Evolutionary conservation across 352 stramenopile genomes (phyloP).

Genomic region (Globisporangium takayamanum): DNA sequence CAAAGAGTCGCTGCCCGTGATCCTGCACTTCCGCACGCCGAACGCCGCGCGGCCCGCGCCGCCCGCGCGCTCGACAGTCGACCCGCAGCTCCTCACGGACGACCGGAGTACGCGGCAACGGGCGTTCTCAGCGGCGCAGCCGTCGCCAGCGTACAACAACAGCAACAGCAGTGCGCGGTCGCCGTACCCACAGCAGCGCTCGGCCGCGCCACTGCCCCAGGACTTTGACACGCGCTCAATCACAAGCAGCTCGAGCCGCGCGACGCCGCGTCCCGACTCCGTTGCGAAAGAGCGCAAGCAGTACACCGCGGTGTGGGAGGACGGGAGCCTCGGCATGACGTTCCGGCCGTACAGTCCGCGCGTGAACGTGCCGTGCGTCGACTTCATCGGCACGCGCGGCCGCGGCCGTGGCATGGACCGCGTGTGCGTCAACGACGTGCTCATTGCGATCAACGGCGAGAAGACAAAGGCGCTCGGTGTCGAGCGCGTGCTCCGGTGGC

Average conservation of each 20-base stretch:
- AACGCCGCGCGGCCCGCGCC: conserved; percentile 9
- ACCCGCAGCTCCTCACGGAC: conserved; percentile 10
- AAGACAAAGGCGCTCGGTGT: conserved; percentile 70
- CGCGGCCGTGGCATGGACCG: conserved; percentile 64
- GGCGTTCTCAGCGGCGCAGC: neutral
- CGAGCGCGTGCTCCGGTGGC: conserved; percentile 69
- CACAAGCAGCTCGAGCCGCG: conserved; percentile 19
- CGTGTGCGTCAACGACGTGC: conserved; percentile 75
- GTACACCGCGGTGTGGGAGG: conserved; percentile 71
- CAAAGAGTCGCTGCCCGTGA: conserved; percentile 64
- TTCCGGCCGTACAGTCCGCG: conserved; percentile 62
- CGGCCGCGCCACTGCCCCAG: neutral
- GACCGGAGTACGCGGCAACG: conserved; percentile 1
- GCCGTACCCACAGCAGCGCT: neutral
- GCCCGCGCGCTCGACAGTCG: neutral
- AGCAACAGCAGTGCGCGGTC: conserved; percentile 6
- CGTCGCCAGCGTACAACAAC: conserved; percentile 6
- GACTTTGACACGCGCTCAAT: conserved; percentile 16
- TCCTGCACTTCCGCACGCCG: conserved; percentile 70
- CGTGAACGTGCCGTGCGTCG: conserved; percentile 67
- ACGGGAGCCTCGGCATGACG: conserved; percentile 57
- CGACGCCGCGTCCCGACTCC: conserved; percentile 12
- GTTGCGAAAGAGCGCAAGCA: conserved; percentile 42
- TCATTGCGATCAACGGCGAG: conserved; percentile 76
- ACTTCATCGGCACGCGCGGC: conserved; percentile 57